Conservation (phyloP, 495 filamentous ascomycete genomes). For the Tirmania nivea region DNA sequence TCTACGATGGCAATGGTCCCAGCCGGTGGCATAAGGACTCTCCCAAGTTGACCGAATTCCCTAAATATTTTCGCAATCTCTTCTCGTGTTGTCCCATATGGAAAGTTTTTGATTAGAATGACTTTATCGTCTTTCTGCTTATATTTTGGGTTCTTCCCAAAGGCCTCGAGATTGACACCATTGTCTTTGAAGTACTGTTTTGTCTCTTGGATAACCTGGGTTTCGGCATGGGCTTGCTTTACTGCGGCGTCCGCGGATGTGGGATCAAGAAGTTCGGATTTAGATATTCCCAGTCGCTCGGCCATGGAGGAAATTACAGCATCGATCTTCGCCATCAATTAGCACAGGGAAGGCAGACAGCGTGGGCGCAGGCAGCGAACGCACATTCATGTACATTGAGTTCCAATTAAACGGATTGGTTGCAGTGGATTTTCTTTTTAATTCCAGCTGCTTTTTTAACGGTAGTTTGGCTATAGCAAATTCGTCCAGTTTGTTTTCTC, state of each 20-base stretch:
- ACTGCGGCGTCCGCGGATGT: constrained; percentile 83
- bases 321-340: constrained; percentile 34
- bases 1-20: constrained; percentile 87
- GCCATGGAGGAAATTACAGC: constrained; percentile 83
- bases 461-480: constrained; percentile 71
- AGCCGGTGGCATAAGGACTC: constrained; percentile 73
- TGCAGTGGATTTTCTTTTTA: constrained; percentile 63
- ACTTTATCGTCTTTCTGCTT: constrained; percentile 62
- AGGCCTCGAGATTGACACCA: constrained; percentile 76
- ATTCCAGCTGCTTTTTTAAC: constrained; percentile 69
- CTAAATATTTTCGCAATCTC: constrained; percentile 45
- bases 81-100: constrained; percentile 49
- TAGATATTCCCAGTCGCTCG: constrained; percentile 64
- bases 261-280: constrained; percentile 77
- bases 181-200: constrained; percentile 71
- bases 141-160: constrained; percentile 32
- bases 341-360: not conserved
- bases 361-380: constrained; percentile 18
- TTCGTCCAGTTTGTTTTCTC: constrained; percentile 63
- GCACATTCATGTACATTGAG: constrained; percentile 86
- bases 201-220: constrained; percentile 85
- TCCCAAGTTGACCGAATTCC: constrained; percentile 48
- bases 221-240: constrained; percentile 92
- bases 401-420: constrained; percentile 84
- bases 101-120: constrained; percentile 89